phyloP scores from a whole-genome alignment of 306 rosid genomes.

The Trifolium pratense region DNA sequence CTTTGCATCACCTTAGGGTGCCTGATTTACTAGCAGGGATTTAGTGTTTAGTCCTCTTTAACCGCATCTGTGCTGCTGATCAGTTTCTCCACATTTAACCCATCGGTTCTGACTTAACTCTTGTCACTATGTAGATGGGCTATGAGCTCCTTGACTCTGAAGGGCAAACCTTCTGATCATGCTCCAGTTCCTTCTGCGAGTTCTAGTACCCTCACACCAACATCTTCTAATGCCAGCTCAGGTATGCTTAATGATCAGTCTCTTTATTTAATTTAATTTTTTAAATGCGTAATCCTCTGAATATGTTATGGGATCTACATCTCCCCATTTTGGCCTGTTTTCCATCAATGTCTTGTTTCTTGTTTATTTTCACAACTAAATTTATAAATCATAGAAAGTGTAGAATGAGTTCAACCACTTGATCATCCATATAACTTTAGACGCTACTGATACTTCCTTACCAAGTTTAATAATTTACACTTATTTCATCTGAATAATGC shows the following conservation, averaged over 20 bases:
- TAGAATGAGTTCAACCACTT: conserved; percentile 18
- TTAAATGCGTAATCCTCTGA: conserved; percentile 18
- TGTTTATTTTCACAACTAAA: conserved; percentile 13
- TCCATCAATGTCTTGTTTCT: conserved; percentile 22
- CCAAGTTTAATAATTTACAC: conserved; percentile 32
- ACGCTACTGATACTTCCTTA: conserved; percentile 21
- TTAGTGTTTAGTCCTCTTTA: conserved; percentile 1
- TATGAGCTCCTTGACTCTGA: conserved; percentile 97
- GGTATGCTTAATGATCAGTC: conserved; percentile 54
- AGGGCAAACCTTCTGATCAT: conserved; percentile 91
- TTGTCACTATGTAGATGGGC: conserved; percentile 80
- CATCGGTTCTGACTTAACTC: conserved; percentile 30
- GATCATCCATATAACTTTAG: conserved; percentile 5
- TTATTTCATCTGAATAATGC: conserved; percentile 28
- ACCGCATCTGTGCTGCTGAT: conserved; percentile 24
- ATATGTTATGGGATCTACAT: conserved; percentile 14
- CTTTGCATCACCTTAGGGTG: neutral
- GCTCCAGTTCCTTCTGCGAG: conserved; percentile 70
- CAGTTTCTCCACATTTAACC: conserved; percentile 25
- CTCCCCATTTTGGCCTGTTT: conserved; percentile 26
- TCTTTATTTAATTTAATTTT: conserved; percentile 27
- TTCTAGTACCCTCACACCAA: conserved; percentile 54
- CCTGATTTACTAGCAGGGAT: neutral
- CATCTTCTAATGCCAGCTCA: conserved; percentile 67
- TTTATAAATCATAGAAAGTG: neutral